These are phyloP conservation scores for Maudiozyma pseudohumilis DNA, from an alignment of 805 yeast genomes.

Conservation along the genomic window DNA sequence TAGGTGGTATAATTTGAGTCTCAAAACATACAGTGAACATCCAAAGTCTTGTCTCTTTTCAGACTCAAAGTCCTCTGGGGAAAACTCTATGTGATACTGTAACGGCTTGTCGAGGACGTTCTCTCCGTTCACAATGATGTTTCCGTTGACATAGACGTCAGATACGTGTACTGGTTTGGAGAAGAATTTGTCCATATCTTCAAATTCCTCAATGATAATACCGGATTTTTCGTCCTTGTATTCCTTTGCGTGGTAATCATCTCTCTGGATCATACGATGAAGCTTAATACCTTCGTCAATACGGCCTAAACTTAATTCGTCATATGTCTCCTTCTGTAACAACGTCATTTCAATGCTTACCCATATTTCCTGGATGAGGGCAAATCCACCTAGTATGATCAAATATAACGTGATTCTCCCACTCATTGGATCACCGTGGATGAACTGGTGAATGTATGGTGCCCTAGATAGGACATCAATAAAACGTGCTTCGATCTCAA, in stretches of 20 bases:
- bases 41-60: constrained; percentile 59
- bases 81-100: constrained; percentile 63
- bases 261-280: constrained; percentile 24
- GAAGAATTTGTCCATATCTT: constrained; percentile 51
- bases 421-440: constrained; percentile 22
- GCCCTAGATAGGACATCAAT: constrained; percentile 10
- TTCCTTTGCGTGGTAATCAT: constrained; percentile 28
- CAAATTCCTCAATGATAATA: constrained; percentile 28
- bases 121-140: constrained; percentile 26
- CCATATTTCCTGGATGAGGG: constrained; percentile 27
- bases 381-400: constrained; percentile 24
- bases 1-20: constrained; percentile 45
- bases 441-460: constrained; percentile 17
- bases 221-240: constrained; percentile 25
- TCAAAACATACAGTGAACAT: constrained; percentile 52
- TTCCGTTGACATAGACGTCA: constrained; percentile 50
- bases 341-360: constrained; percentile 28
- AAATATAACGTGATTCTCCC: constrained; percentile 28
- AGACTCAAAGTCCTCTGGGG: constrained; percentile 65
- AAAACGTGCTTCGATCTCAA: constrained; percentile 14
- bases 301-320: constrained; percentile 23
- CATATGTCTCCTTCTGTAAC: constrained; percentile 26
- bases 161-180: constrained; percentile 75
- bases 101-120: constrained; percentile 30
- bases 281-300: constrained; percentile 24